Conservation (phyloP, 2,329 filamentous ascomycete genomes). For the Tolypocladium sp. region DNA sequence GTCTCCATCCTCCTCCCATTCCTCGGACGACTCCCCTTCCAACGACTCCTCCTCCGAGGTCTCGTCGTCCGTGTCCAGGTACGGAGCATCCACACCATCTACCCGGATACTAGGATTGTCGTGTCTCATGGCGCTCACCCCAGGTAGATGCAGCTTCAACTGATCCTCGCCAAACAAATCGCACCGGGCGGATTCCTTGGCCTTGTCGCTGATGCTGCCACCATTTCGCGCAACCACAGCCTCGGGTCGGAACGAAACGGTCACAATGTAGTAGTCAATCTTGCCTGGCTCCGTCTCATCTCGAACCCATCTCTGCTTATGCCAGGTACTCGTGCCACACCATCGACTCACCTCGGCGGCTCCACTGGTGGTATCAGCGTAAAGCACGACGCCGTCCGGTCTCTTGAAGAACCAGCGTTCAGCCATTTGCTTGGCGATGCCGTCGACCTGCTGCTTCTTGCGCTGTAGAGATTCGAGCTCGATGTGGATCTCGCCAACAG, state of each 20-base stretch:
- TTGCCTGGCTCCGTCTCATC: constrained; percentile 28
- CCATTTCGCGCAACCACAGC: constrained; percentile 10
- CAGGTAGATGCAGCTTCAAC: background rate
- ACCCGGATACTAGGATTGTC: background rate
- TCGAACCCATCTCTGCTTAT: constrained; percentile 24
- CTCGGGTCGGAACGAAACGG: constrained; percentile 24
- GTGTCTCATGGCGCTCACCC: background rate
- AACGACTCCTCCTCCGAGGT: too few species aligned
- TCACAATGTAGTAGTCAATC: constrained; percentile 34
- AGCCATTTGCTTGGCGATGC: constrained; percentile 27
- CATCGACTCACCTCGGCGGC: constrained; percentile 25
- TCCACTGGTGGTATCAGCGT: constrained; percentile 12
- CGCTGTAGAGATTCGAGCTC: constrained; percentile 38
- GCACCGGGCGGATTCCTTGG: background rate
- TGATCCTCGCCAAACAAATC: background rate
- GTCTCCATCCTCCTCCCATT: background rate
- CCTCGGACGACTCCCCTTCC: background rate
- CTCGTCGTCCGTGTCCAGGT: too few species aligned
- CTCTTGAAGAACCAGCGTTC: constrained; percentile 25
- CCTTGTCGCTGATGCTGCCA: constrained; percentile 6
- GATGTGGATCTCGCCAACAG: constrained; percentile 28
- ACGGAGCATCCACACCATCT: background rate
- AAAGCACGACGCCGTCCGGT: constrained; percentile 20
- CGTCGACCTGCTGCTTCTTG: constrained; percentile 33
- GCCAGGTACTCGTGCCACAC: constrained; percentile 35